These are phyloP conservation scores for Torulaspora indica DNA, from an alignment of 805 yeast genomes.

Conservation along the genomic window DNA sequence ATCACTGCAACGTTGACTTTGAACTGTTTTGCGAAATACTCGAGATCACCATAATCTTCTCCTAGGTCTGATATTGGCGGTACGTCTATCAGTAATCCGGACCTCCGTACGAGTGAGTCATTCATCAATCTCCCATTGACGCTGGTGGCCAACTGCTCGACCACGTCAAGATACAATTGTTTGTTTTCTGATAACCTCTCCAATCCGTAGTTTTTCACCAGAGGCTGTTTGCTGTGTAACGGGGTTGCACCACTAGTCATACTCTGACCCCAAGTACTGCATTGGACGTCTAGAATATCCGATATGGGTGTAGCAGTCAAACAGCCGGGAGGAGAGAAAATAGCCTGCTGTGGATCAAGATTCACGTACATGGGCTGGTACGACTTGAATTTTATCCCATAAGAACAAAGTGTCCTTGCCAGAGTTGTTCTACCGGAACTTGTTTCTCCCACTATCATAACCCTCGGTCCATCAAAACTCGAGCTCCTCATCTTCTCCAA, in stretches of 20 bases:
- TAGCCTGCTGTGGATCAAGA: conserved; percentile 68
- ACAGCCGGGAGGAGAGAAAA: conserved; percentile 76
- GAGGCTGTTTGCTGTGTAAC: conserved; percentile 83
- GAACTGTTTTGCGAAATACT: conserved; percentile 19
- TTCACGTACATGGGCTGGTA: conserved; percentile 69
- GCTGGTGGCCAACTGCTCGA: conserved; percentile 48
- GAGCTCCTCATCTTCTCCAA: conserved; percentile 51
- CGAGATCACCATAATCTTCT: conserved; percentile 20
- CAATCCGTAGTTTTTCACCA: conserved; percentile 76
- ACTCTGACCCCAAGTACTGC: conserved; percentile 69
- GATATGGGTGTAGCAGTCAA: conserved; percentile 78
- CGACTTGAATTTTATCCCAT: conserved; percentile 66
- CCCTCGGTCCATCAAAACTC: conserved; percentile 39
- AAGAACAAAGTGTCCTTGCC: conserved; percentile 62
- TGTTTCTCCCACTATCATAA: conserved; percentile 67
- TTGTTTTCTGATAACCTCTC: conserved; percentile 53
- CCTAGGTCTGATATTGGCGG: conserved; percentile 25
- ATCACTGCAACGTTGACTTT: conserved; percentile 25
- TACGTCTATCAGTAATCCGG: conserved; percentile 34
- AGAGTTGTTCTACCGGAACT: conserved; percentile 77
- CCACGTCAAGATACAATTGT: conserved; percentile 43
- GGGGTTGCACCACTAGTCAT: conserved; percentile 69
- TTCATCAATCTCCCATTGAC: conserved; percentile 33
- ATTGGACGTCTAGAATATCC: conserved; percentile 72
- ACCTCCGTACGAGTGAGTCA: conserved; percentile 32